Conservation (phyloP, 1,284 basidiomycete species). For the Leccinum fuscescens region DNA sequence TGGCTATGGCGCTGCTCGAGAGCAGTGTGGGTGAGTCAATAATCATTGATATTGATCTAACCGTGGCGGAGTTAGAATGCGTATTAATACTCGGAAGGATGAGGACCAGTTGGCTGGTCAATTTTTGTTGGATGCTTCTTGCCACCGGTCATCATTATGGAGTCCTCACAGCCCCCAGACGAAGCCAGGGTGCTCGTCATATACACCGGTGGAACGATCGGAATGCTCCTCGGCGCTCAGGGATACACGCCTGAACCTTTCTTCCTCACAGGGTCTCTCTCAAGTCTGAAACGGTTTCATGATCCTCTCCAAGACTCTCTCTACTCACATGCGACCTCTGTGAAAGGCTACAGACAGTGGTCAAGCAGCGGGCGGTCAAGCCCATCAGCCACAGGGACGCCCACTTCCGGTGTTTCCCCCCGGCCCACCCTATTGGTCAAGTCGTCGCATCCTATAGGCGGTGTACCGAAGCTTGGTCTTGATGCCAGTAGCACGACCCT, state of each 20-base stretch:
- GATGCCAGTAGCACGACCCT: background rate
- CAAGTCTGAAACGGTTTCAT: conserved; percentile 81
- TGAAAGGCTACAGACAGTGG: conserved; percentile 75
- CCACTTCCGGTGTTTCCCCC: conserved; percentile 32
- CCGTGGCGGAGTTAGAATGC: conserved; percentile 6
- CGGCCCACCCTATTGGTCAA: conserved; percentile 55
- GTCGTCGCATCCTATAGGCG: conserved; percentile 69
- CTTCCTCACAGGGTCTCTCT: conserved; percentile 80
- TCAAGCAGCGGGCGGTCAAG: conserved; percentile 55
- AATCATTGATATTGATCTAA: background rate
- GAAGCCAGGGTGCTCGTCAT: conserved; percentile 82
- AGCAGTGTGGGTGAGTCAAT: too few species aligned
- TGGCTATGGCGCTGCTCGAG: background rate
- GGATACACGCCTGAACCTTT: conserved; percentile 88
- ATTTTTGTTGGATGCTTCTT: background rate
- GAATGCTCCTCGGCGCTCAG: conserved; percentile 77
- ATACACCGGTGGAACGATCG: conserved; percentile 84
- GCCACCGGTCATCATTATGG: conserved; percentile 39
- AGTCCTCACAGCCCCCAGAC: conserved; percentile 49
- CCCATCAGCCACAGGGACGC: conserved; percentile 32
- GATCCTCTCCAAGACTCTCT: conserved; percentile 80
- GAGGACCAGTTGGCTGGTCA: background rate
- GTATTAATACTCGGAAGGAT: background rate
- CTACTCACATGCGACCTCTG: conserved; percentile 69
- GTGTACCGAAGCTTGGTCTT: background rate